Conservation (phyloP, 2,329 filamentous ascomycete genomes). For the Aspergillus caelatus region DNA sequence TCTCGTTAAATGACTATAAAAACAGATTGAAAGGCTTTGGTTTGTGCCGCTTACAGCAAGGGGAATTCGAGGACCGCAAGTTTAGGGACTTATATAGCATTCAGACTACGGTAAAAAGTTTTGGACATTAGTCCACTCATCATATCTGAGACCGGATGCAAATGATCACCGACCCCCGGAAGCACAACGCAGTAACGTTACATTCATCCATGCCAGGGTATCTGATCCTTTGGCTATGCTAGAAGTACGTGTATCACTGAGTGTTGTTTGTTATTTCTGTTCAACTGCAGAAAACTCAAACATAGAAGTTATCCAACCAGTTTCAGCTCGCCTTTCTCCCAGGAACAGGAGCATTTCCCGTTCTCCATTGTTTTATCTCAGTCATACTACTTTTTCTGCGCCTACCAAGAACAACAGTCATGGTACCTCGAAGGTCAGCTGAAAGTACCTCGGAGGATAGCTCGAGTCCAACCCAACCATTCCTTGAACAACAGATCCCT, state of each 20-base stretch:
- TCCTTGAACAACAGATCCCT: not conserved
- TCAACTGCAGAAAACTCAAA: not conserved
- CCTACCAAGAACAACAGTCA: not conserved
- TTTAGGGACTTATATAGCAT: too few relatives aligned
- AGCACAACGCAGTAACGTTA: not conserved
- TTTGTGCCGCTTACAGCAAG: not conserved
- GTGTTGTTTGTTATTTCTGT: not conserved
- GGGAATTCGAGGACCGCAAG: too few relatives aligned
- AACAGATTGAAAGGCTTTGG: not conserved
- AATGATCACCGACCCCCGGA: not conserved
- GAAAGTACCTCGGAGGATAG: not conserved
- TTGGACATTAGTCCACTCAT: not conserved
- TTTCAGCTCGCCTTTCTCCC: too few relatives aligned
- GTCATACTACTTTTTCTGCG: not conserved
- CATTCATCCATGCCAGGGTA: not conserved
- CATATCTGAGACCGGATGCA: not conserved
- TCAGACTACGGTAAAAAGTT: too few relatives aligned
- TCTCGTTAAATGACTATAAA: too few relatives aligned
- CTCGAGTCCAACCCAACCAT: not conserved
- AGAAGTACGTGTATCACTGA: not conserved
- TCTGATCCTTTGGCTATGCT: not conserved
- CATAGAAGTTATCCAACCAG: not conserved
- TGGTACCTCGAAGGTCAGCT: not conserved
- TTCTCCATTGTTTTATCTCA: not conserved
- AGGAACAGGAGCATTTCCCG: too few relatives aligned